Evolutionary conservation across 192 early-diverging fungal genomes (phyloP).

Genomic region (Spizellomyces punctatus): DNA sequence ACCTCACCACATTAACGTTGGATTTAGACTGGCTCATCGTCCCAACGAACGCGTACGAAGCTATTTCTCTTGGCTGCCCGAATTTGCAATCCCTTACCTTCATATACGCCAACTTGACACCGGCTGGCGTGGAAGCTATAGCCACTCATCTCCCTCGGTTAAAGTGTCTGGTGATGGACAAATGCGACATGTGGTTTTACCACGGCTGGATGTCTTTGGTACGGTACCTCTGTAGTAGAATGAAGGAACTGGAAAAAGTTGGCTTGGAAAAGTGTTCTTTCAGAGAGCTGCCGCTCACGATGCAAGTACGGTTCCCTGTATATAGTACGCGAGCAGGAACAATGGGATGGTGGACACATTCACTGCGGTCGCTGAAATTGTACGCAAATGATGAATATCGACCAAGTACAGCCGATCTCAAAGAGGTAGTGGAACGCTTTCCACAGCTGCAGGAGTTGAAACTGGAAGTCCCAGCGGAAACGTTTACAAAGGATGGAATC

Average conservation of each 20-base stretch:
- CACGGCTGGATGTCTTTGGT: background rate
- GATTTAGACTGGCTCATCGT: conserved; percentile 2
- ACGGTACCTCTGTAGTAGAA: background rate
- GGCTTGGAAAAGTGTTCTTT: background rate
- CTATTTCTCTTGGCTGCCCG: background rate
- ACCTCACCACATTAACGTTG: background rate
- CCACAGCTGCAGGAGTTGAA: background rate
- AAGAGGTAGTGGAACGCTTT: background rate
- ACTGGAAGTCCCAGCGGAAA: conserved; percentile 1
- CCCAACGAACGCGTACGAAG: background rate
- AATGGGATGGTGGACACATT: background rate
- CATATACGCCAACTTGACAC: conserved; percentile 3
- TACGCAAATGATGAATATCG: background rate
- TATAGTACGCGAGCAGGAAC: too few relatives aligned
- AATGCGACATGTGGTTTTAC: conserved; percentile 7
- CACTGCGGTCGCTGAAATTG: conserved; percentile 1
- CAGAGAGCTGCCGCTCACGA: background rate
- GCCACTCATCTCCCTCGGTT: conserved; percentile 1
- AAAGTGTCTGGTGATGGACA: background rate
- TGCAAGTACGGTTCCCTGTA: background rate
- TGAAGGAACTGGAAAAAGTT: background rate
- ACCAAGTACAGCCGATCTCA: background rate
- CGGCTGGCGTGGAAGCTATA: background rate
- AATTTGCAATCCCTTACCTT: conserved; percentile 9
- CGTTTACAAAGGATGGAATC: background rate